Base-by-base conservation (phyloP, 2,329 filamentous ascomycete species). In the Alternaria brassicicola region DNA sequence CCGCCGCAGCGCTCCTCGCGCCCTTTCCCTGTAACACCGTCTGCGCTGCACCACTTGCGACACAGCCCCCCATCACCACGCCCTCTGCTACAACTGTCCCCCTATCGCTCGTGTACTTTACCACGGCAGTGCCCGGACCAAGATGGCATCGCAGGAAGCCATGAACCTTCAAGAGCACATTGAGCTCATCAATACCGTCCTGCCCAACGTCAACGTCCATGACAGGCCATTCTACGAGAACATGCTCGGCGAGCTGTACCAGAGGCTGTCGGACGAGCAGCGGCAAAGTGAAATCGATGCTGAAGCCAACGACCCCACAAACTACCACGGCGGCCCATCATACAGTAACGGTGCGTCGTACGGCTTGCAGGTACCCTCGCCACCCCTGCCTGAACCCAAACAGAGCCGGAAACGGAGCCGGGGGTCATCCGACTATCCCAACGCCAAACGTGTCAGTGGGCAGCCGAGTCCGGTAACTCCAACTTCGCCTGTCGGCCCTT, bases 371-470 rank as follows among this genome's bases (percentile, higher is more conserved):
- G 39, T 56, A 39, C 54, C 47, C 19, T 52, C 52, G 8, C 42
- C 54, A 26, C 49, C 53, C 42, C 42, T 23, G 17, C 46, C 38
- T n/a, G 41, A 42, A 36, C 33, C 61, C 13, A 48, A 52, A 8
- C 46, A 52, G 19, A 65, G 59, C 33, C 70, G 68, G 23, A 74
- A 76, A 55, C 70, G 72, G 6, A 69, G 61, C 30, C 54, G 69
- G 5, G 69, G 59, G 17, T 54, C 59, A 19, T 47, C 55, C 26
- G 63, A 67, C 10, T 55, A 52, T 28, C 65, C 69, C 12, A 65
- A 72, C 8, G 62, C 68, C 3, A 73, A 74, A 57, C 67, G 69
- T 38, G 47, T 64, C 46, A 75, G 69, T 52, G 36, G 51, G 6
- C 67, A 68, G 31, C 57, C 64, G 6, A 71, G 67, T 28, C 69